Conservation (phyloP, 1,284 basidiomycete species). For the Puccinia polysora region DNA sequence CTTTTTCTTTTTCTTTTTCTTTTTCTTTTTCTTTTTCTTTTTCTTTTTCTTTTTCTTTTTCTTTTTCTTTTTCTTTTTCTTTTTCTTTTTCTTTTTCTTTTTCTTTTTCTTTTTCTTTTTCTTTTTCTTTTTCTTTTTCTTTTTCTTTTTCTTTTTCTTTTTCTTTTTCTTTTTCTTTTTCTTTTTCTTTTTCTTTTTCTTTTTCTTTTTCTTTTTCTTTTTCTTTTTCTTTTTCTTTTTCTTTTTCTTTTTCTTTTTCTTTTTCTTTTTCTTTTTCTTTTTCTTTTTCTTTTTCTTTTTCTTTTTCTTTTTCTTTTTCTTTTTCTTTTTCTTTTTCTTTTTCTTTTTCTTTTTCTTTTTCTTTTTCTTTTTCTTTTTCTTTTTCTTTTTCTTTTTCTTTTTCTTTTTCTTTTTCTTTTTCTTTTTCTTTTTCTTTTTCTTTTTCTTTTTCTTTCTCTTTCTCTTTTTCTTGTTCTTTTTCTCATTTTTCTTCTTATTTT, state of each 20-base stretch:
- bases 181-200: background rate
- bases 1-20: background rate
- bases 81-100: background rate
- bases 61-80: background rate
- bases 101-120: background rate
- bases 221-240: background rate
- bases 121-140: background rate
- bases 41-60: background rate
- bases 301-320: background rate
- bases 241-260: background rate
- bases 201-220: background rate
- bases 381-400: background rate
- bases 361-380: background rate
- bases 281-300: background rate
- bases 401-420: background rate
- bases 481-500: background rate
- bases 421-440: background rate
- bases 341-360: background rate
- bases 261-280: background rate
- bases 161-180: background rate
- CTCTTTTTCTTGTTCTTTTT: background rate
- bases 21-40: background rate
- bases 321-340: background rate
- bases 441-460: background rate
- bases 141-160: background rate